Conservation (phyloP, 345 rosid species). For the Eucalyptus guilfoylei region DNA sequence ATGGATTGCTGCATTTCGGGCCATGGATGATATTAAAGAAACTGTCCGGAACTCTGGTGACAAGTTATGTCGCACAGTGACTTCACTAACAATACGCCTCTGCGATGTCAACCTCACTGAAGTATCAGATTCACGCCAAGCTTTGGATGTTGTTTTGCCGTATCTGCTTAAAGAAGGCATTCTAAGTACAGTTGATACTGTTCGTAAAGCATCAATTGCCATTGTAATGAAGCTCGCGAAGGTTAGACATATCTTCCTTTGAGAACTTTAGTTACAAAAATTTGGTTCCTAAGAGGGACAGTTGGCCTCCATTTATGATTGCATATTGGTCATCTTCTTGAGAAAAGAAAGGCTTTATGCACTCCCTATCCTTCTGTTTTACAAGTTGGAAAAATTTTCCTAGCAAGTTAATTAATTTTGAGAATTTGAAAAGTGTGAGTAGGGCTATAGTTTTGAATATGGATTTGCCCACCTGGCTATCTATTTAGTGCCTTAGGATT, state of each 20-base stretch:
- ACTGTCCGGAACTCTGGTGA: slow-evolving; percentile 96
- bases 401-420: neutral
- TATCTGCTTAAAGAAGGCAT: slow-evolving; percentile 88
- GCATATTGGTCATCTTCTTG: neutral
- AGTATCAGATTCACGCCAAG: slow-evolving; percentile 54
- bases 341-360: neutral
- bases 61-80: slow-evolving; percentile 64
- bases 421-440: neutral
- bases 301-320: neutral
- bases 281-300: neutral
- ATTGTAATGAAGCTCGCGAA: slow-evolving; percentile 96
- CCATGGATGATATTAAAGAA: slow-evolving; percentile 99
- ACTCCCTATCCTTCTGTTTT: neutral
- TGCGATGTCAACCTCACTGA: slow-evolving; percentile 87
- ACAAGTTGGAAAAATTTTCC: neutral
- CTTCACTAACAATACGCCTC: slow-evolving; percentile 76
- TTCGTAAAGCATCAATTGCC: slow-evolving; percentile 86
- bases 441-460: neutral
- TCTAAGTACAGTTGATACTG: slow-evolving; percentile 75
- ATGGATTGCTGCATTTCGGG: slow-evolving; percentile 85
- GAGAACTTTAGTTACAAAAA: neutral
- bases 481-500: neutral
- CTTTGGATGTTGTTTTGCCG: slow-evolving; percentile 80
- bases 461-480: neutral
- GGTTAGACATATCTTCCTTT: slow-evolving; percentile 19